Percentiles rank a stretch among this genome's conserved stretches.
phyloP scores from a whole-genome alignment of 176 grass and related monocot species.

The Alopecurus myosuroides region DNA sequence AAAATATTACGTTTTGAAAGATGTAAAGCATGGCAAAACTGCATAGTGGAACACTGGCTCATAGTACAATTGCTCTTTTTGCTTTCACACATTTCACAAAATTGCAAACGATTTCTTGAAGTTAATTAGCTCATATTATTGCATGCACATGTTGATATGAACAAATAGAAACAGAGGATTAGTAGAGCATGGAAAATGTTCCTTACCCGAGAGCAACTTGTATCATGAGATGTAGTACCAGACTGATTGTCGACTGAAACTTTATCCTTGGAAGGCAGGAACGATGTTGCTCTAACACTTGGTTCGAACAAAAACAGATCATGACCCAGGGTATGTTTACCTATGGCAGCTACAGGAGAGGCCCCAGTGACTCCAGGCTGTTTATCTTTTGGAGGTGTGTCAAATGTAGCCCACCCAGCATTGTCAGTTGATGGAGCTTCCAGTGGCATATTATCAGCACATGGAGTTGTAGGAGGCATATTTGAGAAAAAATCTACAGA shows the following conservation, averaged over 20 bases:
- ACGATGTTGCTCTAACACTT: conserved; percentile 21
- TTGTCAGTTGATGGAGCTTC: conserved; percentile 33
- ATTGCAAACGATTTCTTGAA: background rate
- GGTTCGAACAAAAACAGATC: conserved; percentile 36
- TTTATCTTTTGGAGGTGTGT: conserved; percentile 47
- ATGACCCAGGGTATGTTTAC: background rate
- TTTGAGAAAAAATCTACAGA: conserved; percentile 60
- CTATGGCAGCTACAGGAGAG: conserved; percentile 10
- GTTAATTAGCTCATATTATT: background rate
- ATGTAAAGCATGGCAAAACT: conserved; percentile 1
- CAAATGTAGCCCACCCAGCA: conserved; percentile 87
- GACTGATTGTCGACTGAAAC: conserved; percentile 34
- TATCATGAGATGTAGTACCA: conserved; percentile 27
- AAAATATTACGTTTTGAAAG: background rate
- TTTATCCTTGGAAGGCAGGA: conserved; percentile 19
- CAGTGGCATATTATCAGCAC: conserved; percentile 23
- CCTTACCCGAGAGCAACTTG: conserved; percentile 48
- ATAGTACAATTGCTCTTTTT: background rate
- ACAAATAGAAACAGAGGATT: background rate
- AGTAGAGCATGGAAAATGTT: conserved; percentile 8
- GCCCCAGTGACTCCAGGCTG: conserved; percentile 19
- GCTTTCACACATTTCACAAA: background rate
- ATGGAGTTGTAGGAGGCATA: conserved; percentile 13
- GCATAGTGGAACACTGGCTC: background rate
- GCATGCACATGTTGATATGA: background rate